These are phyloP conservation scores for Pythium chondricola DNA, from an alignment of 352 stramenopile species.

Conservation along the genomic window DNA sequence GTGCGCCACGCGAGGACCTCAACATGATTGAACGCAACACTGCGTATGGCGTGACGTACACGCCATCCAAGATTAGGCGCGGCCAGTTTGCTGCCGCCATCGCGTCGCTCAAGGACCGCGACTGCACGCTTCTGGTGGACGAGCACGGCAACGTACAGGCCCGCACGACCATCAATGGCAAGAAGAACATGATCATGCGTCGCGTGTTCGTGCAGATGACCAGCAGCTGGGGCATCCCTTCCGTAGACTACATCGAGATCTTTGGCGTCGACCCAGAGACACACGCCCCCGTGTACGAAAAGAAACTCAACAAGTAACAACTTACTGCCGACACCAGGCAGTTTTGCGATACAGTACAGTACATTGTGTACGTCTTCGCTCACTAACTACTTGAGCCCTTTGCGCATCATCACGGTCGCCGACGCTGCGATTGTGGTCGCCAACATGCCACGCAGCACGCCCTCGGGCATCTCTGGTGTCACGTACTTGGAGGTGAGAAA, in stretches of 20 bases:
- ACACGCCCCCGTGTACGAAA: constrained; percentile 66
- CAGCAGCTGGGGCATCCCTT: constrained; percentile 74
- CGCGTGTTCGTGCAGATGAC: constrained; percentile 84
- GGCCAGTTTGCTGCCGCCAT: constrained; percentile 44
- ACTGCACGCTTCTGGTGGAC: constrained; percentile 53
- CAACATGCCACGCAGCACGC: constrained; percentile 58
- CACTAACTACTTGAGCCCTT: constrained; percentile 33
- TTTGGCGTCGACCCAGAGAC: constrained; percentile 66
- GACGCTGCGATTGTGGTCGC: constrained; percentile 56
- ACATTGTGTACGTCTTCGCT: background rate
- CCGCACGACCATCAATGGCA: constrained; percentile 61
- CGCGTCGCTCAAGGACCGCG: constrained; percentile 65
- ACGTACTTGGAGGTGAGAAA: constrained; percentile 79
- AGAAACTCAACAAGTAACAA: constrained; percentile 72
- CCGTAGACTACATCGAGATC: constrained; percentile 79
- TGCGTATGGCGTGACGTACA: constrained; percentile 58
- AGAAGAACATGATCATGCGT: constrained; percentile 55
- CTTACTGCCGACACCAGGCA: too few relatives aligned
- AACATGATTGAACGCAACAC: constrained; percentile 85
- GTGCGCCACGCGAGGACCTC: constrained; percentile 62
- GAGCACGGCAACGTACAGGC: constrained; percentile 49
- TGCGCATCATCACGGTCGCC: constrained; percentile 72
- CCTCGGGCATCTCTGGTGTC: constrained; percentile 67
- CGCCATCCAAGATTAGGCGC: constrained; percentile 19
- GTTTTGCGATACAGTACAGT: constrained; percentile 3